Evolutionary conservation across 2,329 filamentous ascomycete genomes (phyloP).

Genomic region (Aspergillus novofumigatus): DNA sequence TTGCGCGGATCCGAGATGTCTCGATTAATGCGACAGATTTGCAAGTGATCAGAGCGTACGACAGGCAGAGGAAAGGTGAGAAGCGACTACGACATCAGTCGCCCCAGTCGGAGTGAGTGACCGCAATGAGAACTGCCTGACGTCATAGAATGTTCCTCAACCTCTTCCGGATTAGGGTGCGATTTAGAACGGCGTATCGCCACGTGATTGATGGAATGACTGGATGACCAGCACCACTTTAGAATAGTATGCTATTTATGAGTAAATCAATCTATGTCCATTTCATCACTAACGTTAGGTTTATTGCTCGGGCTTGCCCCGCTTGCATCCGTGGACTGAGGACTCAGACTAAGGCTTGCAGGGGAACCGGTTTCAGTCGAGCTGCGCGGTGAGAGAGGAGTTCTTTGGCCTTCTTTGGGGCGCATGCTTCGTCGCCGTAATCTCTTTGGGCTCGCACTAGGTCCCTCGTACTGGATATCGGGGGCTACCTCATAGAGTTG

Average conservation of each 20-base stretch:
- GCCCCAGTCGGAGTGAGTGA: not conserved
- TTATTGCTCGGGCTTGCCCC: constrained; percentile 12
- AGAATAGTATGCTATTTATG: not conserved
- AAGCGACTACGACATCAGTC: not conserved
- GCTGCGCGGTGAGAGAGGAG: constrained; percentile 9
- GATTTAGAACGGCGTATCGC: not conserved
- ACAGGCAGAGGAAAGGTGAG: not conserved
- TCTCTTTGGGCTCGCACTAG: constrained; percentile 22
- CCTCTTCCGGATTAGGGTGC: constrained; percentile 4
- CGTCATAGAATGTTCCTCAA: constrained; percentile 25
- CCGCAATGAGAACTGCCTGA: constrained; percentile 24
- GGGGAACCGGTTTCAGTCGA: constrained; percentile 14
- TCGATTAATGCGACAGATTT: not conserved
- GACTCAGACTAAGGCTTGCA: constrained; percentile 18
- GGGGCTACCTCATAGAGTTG: not conserved
- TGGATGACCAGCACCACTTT: not conserved
- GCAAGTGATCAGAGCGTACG: not conserved
- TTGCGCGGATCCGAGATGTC: not conserved
- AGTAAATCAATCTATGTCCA: constrained; percentile 33
- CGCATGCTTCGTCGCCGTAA: constrained; percentile 21
- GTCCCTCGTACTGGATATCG: constrained; percentile 11
- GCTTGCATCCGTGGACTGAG: constrained; percentile 18
- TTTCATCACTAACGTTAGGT: constrained; percentile 20
- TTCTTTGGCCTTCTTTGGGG: constrained; percentile 11
- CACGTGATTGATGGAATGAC: not conserved